Conservation (phyloP, 345 rosid species). For the Populus tremula region DNA sequence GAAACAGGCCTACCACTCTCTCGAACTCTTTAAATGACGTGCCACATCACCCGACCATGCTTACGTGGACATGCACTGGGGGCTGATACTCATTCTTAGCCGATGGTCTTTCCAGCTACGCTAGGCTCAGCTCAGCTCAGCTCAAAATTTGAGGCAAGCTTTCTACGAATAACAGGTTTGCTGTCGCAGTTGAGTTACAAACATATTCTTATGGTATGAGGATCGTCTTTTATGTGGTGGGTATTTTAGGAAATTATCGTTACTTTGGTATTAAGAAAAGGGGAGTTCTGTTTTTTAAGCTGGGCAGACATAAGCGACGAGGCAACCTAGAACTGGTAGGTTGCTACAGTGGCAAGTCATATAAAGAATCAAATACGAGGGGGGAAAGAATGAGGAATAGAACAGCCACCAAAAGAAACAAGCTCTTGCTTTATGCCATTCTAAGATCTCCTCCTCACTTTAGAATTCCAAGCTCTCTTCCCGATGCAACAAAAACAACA, state of each 20-base stretch:
- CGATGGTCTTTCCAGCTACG: background rate
- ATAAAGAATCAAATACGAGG: conserved; percentile 18
- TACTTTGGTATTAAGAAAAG: conserved; percentile 21
- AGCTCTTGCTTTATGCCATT: conserved; percentile 28
- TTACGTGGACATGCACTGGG: conserved; percentile 26
- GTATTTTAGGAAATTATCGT: background rate
- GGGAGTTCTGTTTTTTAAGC: conserved; percentile 8
- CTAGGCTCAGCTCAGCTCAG: background rate
- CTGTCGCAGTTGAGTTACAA: background rate
- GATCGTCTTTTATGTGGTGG: background rate
- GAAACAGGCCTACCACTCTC: conserved; percentile 27
- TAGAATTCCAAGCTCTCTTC: conserved; percentile 57
- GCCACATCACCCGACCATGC: conserved; percentile 44
- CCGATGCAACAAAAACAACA: conserved; percentile 39
- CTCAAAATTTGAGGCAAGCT: conserved; percentile 25
- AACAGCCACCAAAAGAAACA: conserved; percentile 27
- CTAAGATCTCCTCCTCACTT: conserved; percentile 16
- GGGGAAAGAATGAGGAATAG: conserved; percentile 12
- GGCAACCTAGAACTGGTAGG: conserved; percentile 6
- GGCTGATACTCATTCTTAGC: conserved; percentile 12
- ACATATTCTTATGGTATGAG: background rate
- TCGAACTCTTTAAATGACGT: conserved; percentile 22
- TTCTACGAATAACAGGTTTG: conserved; percentile 18
- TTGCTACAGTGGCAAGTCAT: conserved; percentile 19
- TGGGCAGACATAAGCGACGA: conserved; percentile 8